Percentiles rank a stretch among this genome's conserved stretches.
Evolutionary conservation across 805 yeast genomes (phyloP).

Genomic region (Kluyveromyces aestuarii): DNA sequence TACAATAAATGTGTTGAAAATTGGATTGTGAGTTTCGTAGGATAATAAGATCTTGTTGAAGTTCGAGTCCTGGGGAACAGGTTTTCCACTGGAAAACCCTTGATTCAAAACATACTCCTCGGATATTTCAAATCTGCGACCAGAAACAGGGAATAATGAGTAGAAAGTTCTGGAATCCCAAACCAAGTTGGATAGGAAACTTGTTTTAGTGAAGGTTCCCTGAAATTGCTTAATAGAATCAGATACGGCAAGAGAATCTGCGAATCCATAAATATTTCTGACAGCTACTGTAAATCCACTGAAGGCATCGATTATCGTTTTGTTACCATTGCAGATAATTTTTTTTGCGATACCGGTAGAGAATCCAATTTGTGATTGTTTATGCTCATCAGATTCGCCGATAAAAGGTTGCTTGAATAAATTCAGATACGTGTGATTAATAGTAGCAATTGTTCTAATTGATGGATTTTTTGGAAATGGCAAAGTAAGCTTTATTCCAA

Average conservation of each 20-base stretch:
- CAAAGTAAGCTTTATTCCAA: conserved; percentile 38
- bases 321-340: conserved; percentile 14
- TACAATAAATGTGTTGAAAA: conserved; percentile 38
- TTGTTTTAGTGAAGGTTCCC: conserved; percentile 49
- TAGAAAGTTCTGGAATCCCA: conserved; percentile 37
- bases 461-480: conserved; percentile 39
- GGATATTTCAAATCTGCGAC: conserved; percentile 32
- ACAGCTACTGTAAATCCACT: conserved; percentile 55
- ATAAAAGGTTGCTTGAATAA: conserved; percentile 9
- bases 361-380: conserved; percentile 20
- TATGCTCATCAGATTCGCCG: conserved; percentile 7
- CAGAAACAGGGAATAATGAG: conserved; percentile 38
- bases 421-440: conserved; percentile 39
- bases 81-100: conserved; percentile 23
- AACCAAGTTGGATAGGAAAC: conserved; percentile 33
- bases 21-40: conserved; percentile 29
- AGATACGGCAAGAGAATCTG: conserved; percentile 37
- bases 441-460: conserved; percentile 33
- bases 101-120: conserved; percentile 39
- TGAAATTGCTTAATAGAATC: conserved; percentile 24
- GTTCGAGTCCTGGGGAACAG: conserved; percentile 18
- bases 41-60: conserved; percentile 24
- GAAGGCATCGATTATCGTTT: conserved; percentile 19
- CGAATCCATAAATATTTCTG: conserved; percentile 49
- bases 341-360: conserved; percentile 46